Base-by-base conservation (phyloP, 805 yeast species). In the Helenozyma baotianmanensis region DNA sequence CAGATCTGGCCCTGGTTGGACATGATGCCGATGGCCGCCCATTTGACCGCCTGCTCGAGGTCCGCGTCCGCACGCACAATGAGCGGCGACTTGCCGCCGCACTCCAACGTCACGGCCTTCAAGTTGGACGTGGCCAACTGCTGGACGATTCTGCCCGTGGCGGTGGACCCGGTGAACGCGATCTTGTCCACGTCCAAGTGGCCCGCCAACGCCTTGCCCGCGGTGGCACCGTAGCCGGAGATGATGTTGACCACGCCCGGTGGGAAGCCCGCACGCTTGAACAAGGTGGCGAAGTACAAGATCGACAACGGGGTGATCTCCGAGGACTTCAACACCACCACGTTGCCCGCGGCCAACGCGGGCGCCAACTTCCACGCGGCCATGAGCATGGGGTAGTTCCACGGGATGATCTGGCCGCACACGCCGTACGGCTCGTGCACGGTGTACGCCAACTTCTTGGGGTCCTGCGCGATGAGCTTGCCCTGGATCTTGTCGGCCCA, bases 341-440 rank as follows among this genome's bases (percentile, higher is more conserved):
- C 70, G 58, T 84, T 82, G 34, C 92, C 92, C 33, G 85, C 80
- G 25, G 89, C 87, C 43, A 83, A 61, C 8, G 94, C 92, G 14
- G 90, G 90, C 17, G 83, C 86, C 51, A 83, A 65, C 58, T 83
- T 82, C 92, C 92, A 83, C 15, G 83, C 70, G 11, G 82, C 78
- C 87, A 82, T 80, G 21, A 71, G 63, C 40, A 67, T 47, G 10
- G 86, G 85, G 53, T 76, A 80, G 61, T 79, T 79, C 85, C 86
- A 79, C 21, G 86, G 86, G 36, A 80, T 76, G 45, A 79, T 76
- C 54, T 77, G 80, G 9, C 78, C 85, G 47, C 80, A 77, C 23
- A 79, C 82, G 12, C 81, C 80, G 31, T 65, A 54, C 5, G 86
- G 82, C 51, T 81, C 83, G 43, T 78, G 79, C 33, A 78, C 66